phyloP scores from a whole-genome alignment of 768 basidiomycete species.

The Mrakia gelida region DNA sequence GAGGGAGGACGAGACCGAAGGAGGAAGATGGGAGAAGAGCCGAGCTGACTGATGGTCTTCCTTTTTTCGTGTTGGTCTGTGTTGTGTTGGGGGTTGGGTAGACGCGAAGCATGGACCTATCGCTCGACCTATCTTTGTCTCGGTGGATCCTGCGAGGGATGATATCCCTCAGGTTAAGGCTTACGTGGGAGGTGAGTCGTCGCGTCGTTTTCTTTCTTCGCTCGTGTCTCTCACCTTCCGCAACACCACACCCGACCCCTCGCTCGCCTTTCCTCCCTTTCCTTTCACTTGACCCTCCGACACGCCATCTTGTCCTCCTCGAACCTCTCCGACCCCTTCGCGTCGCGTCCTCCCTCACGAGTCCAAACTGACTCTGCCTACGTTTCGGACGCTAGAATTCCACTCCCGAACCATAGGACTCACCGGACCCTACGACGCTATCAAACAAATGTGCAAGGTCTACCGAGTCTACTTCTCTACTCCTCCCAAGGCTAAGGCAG shows the following conservation, averaged over 20 bases:
- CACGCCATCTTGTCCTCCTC: background rate
- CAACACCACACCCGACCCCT: background rate
- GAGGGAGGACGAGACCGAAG: constrained; percentile 1
- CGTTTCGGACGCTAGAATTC: constrained; percentile 62
- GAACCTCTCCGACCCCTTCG: constrained; percentile 33
- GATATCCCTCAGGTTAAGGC: constrained; percentile 49
- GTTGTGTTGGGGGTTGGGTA: constrained; percentile 39
- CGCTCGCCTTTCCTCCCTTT: background rate
- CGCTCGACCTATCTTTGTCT: constrained; percentile 88
- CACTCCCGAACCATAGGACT: constrained; percentile 85
- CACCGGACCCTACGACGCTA: constrained; percentile 74
- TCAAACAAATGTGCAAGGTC: constrained; percentile 84
- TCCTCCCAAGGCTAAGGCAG: constrained; percentile 64
- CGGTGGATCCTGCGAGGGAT: constrained; percentile 94
- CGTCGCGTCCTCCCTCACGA: background rate
- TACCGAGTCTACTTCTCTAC: constrained; percentile 99
- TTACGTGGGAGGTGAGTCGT: constrained; percentile 48
- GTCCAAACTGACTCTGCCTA: constrained; percentile 40
- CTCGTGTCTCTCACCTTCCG: background rate
- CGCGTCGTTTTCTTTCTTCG: background rate
- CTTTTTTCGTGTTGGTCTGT: background rate
- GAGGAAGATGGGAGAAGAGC: background rate
- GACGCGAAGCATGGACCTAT: constrained; percentile 63
- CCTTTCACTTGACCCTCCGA: background rate
- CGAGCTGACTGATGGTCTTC: background rate